phyloP scores from a whole-genome alignment of 1,284 basidiomycete species.

The Rhodotorula sp. region DNA sequence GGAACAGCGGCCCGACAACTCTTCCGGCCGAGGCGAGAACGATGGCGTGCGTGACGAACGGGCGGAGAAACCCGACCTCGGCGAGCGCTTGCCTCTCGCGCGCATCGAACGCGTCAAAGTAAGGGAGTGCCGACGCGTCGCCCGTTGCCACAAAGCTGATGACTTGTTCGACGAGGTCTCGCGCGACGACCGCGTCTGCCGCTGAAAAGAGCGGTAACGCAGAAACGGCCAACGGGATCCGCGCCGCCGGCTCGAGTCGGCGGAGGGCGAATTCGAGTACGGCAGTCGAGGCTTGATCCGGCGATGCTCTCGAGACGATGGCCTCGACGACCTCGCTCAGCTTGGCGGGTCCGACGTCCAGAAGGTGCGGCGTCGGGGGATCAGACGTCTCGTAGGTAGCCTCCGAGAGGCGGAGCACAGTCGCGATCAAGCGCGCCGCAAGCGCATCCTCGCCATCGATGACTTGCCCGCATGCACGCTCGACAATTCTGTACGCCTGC shows the following conservation, averaged over 20 bases:
- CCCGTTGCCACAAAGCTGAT: conserved; percentile 20
- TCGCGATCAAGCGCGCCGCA: conserved; percentile 1
- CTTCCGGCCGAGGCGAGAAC: conserved; percentile 46
- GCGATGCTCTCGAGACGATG: background rate
- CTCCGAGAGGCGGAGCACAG: conserved; percentile 18
- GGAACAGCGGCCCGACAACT: conserved; percentile 48
- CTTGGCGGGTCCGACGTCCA: background rate
- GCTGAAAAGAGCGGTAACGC: conserved; percentile 26
- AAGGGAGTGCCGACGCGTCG: background rate
- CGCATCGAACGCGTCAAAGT: conserved; percentile 28
- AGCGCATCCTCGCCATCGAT: background rate
- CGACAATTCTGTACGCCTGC: too few relatives aligned
- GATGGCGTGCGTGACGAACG: conserved; percentile 51
- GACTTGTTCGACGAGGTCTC: conserved; percentile 47
- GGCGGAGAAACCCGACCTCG: conserved; percentile 49
- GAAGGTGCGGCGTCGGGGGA: conserved; percentile 15
- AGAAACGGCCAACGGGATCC: conserved; percentile 3
- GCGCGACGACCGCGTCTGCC: conserved; percentile 51
- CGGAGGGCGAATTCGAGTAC: conserved; percentile 18
- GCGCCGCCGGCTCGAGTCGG: background rate
- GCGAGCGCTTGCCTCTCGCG: conserved; percentile 13
- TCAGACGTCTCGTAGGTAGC: conserved; percentile 17
- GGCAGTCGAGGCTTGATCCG: background rate
- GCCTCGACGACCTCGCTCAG: background rate
- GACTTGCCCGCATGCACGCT: background rate